Evolutionary conservation across 495 filamentous ascomycete species (phyloP), one percentile per base, ranked within the genome.

Genomic region (Talaromyces nanjingensis): DNA sequence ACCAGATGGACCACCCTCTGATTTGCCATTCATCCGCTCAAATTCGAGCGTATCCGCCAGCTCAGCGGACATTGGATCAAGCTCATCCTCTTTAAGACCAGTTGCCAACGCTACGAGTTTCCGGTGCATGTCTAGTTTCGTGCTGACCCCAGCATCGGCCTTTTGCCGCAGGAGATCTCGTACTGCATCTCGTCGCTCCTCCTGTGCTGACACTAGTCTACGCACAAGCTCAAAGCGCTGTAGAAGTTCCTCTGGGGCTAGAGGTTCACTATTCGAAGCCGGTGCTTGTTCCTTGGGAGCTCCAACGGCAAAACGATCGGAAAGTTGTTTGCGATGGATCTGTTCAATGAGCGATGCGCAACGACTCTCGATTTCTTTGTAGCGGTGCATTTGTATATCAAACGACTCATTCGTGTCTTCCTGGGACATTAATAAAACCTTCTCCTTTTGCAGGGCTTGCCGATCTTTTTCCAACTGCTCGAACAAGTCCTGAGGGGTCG

Each of bases 51-150:
- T 75, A 61, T 79, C 78, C 2, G 77, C 74, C 55, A 82, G 64
- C 49, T 80, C 79, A 20, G 76, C 77, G 6, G 77, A 76, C 76
- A 80, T 79, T 1, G 76, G 77, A 54, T 82, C 79, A 7, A 82
- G 66, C 24, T 81, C 79, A 54, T 81, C 77, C 62, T 82, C 79
- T 64, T 79, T 80, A 6, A 81, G 67, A 5, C 78, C 81, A 1
- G 81, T 78, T 11, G 79, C 79, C 55, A 82, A 71, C 45, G 78
- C 72, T n/a, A 83, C 80, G 11, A 84, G 73, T 65, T 76, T 82
- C 63, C 81, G 76, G 63, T 83, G 81, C 57, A 79, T 74, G 58
- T 83, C 80, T 27, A 78, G 78, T 63, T 79, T 82, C 64, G 81
- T 79, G 63, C 80, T 83, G 31, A 80, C 76, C 60, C 74, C 82